Base-by-base conservation (phyloP, 2,329 filamentous ascomycete genomes). In the Mollisiaceae sp. region DNA sequence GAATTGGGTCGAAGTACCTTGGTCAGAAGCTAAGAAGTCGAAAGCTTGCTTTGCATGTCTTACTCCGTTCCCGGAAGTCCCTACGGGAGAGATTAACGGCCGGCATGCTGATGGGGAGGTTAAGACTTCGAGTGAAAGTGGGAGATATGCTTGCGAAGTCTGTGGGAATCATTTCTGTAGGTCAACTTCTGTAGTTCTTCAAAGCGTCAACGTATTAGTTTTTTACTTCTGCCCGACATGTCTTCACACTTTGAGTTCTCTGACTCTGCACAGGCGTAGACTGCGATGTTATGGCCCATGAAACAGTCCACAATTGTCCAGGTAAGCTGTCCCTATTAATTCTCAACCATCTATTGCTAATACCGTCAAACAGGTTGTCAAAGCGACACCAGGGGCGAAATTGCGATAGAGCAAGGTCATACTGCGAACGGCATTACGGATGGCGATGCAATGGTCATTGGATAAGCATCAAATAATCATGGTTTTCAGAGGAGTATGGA, bases 141-240 rank as follows among this genome's bases (percentile, higher is more conserved):
- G 91, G 57, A 83, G 95, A 60, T 99, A 99, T 76, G 92, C 91
- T 65, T 99, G 95, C 77, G 86, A 90, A 71, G 89, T 90, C n/a
- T 99, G 95, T 78, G 80, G 85, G 2, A 89, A 91, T 66, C 94
- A 98, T 79, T 99, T 98, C 77, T 99, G 95, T 99, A 95, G 77
- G 95, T 99, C 77, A 88, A 97, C 27, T 45, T 61, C 52, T 41
- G 14, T 47, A 32, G 27, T 12, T 9, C 5, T 22, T 32, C n/a
- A 32, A 6, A 3, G 27, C 27, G 27, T 32, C 6, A 6, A 32
- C 24, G 9, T 32, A 54, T 18, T 32, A 9, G 8, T 32, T 5
- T 32, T 20, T 5, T 27, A 5, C n/a, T 32, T 27, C 12, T n/a
- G 8, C 47, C n/a, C 35, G 24, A 38, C 2, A 18, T 50, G 8